These are phyloP conservation scores for Tetraselmis striata DNA, from an alignment of 139 green algal species.

Conservation along the genomic window DNA sequence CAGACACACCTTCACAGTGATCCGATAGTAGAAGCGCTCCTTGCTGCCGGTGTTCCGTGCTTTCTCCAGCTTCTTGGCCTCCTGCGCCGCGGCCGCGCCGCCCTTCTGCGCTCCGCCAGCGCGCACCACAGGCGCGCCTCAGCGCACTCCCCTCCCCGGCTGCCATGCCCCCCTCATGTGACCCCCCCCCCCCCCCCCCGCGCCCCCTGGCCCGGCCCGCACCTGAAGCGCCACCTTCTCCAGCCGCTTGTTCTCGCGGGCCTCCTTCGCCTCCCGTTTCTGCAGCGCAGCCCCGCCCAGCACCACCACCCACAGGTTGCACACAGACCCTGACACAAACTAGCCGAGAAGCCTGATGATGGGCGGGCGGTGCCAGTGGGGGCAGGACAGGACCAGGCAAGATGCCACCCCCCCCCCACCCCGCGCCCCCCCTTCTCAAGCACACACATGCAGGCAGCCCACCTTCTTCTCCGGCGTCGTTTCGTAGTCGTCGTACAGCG, in stretches of 20 bases:
- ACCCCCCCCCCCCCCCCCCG: too few relatives aligned
- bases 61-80: conserved; percentile 39
- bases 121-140: conserved; percentile 52
- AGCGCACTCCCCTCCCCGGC: too few relatives aligned
- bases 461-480: conserved; percentile 65
- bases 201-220: too few relatives aligned
- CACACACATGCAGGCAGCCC: not conserved
- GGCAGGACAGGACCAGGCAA: not conserved
- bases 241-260: conserved; percentile 67
- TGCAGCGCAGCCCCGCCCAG: conserved; percentile 25
- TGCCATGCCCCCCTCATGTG: too few relatives aligned
- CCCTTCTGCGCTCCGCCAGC: conserved; percentile 42
- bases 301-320: too few relatives aligned
- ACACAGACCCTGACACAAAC: not conserved
- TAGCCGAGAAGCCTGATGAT: too few relatives aligned
- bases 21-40: conserved; percentile 56
- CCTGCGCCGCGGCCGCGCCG: conserved; percentile 30
- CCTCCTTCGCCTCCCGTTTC: conserved; percentile 76
- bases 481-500: conserved; percentile 90
- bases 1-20: conserved; percentile 65
- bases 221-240: conserved; percentile 66
- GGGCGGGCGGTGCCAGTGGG: too few relatives aligned
- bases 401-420: not conserved
- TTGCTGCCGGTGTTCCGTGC: conserved; percentile 40
- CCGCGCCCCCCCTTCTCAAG: not conserved